phyloP scores from a whole-genome alignment of 805 yeast genomes.

The Lipomyces mesembrius region DNA sequence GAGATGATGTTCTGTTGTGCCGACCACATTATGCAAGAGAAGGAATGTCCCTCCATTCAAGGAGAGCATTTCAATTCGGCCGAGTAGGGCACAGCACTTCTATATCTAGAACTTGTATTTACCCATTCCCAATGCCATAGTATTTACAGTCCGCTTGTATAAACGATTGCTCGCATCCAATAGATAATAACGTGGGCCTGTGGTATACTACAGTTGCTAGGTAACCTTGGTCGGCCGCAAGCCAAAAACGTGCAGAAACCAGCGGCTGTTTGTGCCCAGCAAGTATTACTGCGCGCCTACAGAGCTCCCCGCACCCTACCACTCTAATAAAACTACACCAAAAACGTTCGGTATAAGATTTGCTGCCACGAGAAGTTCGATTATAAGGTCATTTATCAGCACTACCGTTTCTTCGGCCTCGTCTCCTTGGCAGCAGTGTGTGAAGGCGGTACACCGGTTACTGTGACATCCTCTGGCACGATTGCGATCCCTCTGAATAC shows the following conservation, averaged over 20 bases:
- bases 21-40: not conserved
- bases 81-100: not conserved
- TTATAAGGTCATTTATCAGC: too few species aligned
- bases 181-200: not conserved
- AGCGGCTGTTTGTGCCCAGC: not conserved
- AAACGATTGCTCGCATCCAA: not conserved
- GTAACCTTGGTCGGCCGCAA: not conserved
- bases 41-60: not conserved
- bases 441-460: too few species aligned
- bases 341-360: too few species aligned
- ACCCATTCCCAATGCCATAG: not conserved
- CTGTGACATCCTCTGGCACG: not conserved
- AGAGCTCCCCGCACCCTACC: not conserved
- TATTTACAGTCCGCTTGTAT: not conserved
- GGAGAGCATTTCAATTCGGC: not conserved
- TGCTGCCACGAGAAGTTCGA: too few species aligned
- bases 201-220: not conserved
- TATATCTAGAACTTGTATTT: not conserved
- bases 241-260: not conserved
- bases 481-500: not conserved
- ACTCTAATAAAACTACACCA: too few species aligned
- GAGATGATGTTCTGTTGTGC: not conserved
- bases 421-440: too few species aligned
- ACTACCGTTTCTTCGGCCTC: too few species aligned
- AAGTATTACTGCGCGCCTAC: not conserved